Base-by-base conservation (phyloP, 352 stramenopile genomes). In the Pythium pectinolyticum region DNA sequence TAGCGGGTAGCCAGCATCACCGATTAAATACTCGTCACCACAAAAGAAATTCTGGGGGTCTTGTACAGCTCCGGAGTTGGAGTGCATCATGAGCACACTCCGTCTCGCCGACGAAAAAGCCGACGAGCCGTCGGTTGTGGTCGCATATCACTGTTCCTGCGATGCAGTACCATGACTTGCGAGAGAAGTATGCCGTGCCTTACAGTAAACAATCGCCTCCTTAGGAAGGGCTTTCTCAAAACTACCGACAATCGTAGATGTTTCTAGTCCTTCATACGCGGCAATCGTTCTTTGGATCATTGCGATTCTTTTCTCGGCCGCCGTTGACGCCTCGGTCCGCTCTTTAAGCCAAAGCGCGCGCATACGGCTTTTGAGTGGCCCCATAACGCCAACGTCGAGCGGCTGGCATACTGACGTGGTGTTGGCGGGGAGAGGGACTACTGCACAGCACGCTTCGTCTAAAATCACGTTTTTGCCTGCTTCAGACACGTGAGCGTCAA, bases 401-500 rank as follows among this genome's bases (percentile, higher is more conserved):
- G 65, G 65, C 20, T 68, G 58, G 27, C 28, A 64, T 1, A 68
- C 54, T 1, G 58, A 63, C 2, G 65, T 68, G 0, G 53, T 30
- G 53, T 72, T 72, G 17, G 59, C 24, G 0, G 64, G 64, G 0
- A 71, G 31, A 14, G 45, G 45, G 19, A 1, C 6, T 4, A 67
- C 15, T 2, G 52, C 25, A 32, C 30, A 67, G n/a, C 55, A 49
- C 9, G 57, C 45, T 30, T 58, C 40, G 3, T 63, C 46, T 2
- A n/a, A 40, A 20, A 59, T 43, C 30, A 51, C 12, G 2, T 12
- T 1, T 22, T 63, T 5, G 7, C 51, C 57, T 2, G 22, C 64
- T 3, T 41, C 48, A 31, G 39, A 66, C 5, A 67, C 58, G 53
- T 67, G 54, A 10, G 59, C 25, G 3, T 72, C 65, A 20, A 72